A percentile compares a stretch with the other conserved stretches of the same genome.
phyloP scores from a whole-genome alignment of 305 asterid species.

The Coffea humblotiana region DNA sequence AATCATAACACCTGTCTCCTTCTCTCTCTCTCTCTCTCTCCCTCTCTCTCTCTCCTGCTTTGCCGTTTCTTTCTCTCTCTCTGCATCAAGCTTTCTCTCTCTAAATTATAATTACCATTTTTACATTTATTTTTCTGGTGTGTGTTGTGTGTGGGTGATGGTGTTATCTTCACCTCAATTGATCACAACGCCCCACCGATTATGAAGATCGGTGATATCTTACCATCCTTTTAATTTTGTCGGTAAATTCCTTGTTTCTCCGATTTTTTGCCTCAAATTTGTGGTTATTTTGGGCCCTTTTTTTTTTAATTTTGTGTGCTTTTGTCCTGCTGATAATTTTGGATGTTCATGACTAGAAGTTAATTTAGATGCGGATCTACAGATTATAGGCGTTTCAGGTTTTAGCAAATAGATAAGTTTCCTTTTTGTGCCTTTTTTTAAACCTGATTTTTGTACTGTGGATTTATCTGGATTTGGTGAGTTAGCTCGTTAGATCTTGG shows the following conservation, averaged over 20 bases:
- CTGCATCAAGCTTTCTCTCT: conserved; percentile 15
- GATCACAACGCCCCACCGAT: conserved; percentile 47
- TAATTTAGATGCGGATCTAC: conserved; percentile 12
- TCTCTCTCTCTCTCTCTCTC: conserved; percentile 10
- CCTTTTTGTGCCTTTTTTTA: not conserved
- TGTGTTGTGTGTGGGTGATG: conserved; percentile 30
- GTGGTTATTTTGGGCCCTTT: not conserved
- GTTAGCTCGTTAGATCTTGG: conserved; percentile 13
- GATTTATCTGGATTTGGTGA: not conserved
- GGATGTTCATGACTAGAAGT: conserved; percentile 5
- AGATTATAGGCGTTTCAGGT: not conserved
- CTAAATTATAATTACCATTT: conserved; percentile 9
- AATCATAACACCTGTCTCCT: conserved; percentile 21
- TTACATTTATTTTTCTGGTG: conserved; percentile 8
- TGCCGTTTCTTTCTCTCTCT: conserved; percentile 12
- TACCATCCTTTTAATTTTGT: conserved; percentile 28
- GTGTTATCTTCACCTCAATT: conserved; percentile 39
- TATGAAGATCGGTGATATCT: conserved; percentile 47
- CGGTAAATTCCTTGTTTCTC: conserved; percentile 14
- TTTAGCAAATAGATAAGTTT: not conserved
- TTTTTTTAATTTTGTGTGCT: not conserved
- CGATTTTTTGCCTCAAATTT: not conserved
- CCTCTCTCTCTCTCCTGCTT: not conserved
- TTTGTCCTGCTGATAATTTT: conserved; percentile 5
- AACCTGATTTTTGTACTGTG: not conserved